Evolutionary conservation across 2,329 filamentous ascomycete genomes (phyloP), one percentile per base, ranked within the genome.

Genomic region (Raffaelea ambrosiae): DNA sequence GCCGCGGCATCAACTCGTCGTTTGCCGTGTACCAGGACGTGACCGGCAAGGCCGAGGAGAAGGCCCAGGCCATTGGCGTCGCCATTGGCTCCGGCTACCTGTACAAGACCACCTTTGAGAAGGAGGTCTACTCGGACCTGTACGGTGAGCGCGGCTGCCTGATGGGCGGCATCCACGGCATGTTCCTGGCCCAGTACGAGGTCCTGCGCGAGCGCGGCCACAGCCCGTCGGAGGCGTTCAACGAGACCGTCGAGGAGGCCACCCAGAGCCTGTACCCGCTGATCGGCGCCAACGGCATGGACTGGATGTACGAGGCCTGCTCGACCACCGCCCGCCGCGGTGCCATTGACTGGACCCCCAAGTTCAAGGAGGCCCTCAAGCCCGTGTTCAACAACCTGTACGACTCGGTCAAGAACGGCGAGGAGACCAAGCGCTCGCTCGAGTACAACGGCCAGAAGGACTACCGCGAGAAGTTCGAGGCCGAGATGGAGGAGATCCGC

Each of bases 111-210:
- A 98, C 93, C 68, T 98, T 98, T 66, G 86, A 98, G 83, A 98
- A 98, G 86, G 93, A 98, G 79, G 93, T 98, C 67, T 95, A 95
- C 86, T 96, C 89, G 55, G 93, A 97, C 74, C 84, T 98, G 59
- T 98, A 98, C 79, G 93, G 93, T 72, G 93, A 98, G 86, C 90
- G 93, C 76, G 93, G 93, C 68, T 98, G 93, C 84, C 79, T 98
- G 65, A 98, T 98, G 93, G 93, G 93, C 62, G 93, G 93, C 72
- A 98, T 98, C 74, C 93, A 98, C 82, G 93, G 93, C 69, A 98
- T 98, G 93, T 98, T 98, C 87, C 88, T 98, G 60, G 93, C 93
- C 54, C 93, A 98, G 79, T 98, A 98, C 81, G 93, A 98, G 81
- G 93, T 98, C 59, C 90, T 98, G 72, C 90, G 93, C 66, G 93